Conservation (phyloP, 2,329 filamentous ascomycete genomes). For the Bimuria novae-zelandiae region DNA sequence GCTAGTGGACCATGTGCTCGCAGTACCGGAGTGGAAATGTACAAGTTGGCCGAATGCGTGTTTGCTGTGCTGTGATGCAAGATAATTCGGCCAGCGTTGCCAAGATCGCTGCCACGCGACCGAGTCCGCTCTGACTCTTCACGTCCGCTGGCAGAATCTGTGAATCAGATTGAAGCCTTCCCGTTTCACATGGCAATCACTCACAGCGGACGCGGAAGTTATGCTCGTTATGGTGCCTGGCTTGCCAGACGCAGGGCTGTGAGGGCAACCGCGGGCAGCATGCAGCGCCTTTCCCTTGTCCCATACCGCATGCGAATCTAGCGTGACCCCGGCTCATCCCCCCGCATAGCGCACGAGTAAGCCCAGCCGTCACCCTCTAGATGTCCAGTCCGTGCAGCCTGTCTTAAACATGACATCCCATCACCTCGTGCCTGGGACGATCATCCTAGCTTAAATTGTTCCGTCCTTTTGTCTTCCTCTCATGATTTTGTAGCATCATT, state of each 20-base stretch:
- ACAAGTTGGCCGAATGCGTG: constrained; percentile 1
- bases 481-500: constrained; percentile 19
- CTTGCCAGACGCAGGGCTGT: background rate
- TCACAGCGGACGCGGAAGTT: too few relatives aligned
- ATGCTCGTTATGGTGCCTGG: background rate
- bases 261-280: background rate
- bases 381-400: constrained; percentile 3
- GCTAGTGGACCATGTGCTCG: constrained; percentile 6
- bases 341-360: constrained; percentile 21
- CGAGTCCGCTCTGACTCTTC: constrained; percentile 3
- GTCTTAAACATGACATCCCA: constrained; percentile 22
- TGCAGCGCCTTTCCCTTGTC: background rate
- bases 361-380: constrained; percentile 8
- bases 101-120: constrained; percentile 9
- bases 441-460: constrained; percentile 7
- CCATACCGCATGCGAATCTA: background rate
- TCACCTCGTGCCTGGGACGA: constrained; percentile 16
- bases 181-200: background rate
- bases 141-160: background rate
- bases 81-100: constrained; percentile 10
- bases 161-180: background rate
- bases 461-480: constrained; percentile 2
- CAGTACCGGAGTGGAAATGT: constrained; percentile 7
- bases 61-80: constrained; percentile 3
- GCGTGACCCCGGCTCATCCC: constrained; percentile 25